Conservation (phyloP, 73 alveolate genomes). For the Paramecium octaurelia region DNA sequence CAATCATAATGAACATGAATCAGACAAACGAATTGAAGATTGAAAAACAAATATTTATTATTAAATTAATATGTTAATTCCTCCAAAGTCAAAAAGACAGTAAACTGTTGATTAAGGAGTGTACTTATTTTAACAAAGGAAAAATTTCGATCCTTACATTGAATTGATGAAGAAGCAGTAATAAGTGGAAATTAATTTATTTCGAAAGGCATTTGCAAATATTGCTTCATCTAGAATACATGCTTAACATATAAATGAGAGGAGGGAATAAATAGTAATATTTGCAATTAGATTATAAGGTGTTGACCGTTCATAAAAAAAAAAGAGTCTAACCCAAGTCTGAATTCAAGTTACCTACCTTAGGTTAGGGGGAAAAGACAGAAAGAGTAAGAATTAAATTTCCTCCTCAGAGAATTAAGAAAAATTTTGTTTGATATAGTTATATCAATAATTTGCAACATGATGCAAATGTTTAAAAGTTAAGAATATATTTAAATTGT, state of each 20-base stretch:
- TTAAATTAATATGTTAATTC: not conserved
- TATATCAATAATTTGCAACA: not conserved
- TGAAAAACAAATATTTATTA: not conserved
- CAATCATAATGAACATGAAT: no score
- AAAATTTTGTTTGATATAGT: not conserved
- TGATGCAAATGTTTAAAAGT: not conserved
- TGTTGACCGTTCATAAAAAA: not conserved
- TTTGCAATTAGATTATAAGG: not conserved
- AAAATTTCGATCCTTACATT: not conserved
- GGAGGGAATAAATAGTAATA: not conserved
- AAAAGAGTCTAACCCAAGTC: not conserved
- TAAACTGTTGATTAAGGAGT: not conserved
- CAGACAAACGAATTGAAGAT: not conserved
- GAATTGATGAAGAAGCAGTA: not conserved
- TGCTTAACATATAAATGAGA: not conserved
- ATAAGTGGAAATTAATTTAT: not conserved
- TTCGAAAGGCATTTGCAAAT: not conserved
- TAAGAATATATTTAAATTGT: not conserved
- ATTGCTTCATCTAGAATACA: constrained; percentile 20
- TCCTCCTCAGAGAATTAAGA: not conserved
- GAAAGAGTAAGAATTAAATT: not conserved
- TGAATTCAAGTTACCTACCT: not conserved
- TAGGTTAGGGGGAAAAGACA: not conserved
- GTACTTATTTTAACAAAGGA: not conserved
- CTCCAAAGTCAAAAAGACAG: not conserved